These are phyloP conservation scores for Camellia granthamiana DNA, from an alignment of 148 eudicot species.

Conservation along the genomic window DNA sequence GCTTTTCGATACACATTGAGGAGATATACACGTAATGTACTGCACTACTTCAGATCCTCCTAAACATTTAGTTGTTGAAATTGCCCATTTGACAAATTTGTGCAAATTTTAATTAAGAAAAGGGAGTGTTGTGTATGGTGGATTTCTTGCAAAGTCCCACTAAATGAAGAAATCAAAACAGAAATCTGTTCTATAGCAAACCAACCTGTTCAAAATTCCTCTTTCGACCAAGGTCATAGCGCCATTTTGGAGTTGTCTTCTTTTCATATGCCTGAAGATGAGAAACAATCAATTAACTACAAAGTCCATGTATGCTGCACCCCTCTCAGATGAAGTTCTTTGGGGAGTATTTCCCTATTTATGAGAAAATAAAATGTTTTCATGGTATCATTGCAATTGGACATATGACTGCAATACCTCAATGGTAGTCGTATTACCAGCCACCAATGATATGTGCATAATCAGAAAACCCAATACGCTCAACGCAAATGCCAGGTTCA, in stretches of 20 bases:
- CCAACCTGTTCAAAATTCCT: conserved; percentile 93
- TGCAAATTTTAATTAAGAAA: neutral
- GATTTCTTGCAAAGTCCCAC: neutral
- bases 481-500: conserved; percentile 90
- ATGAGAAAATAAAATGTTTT: neutral
- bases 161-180: neutral
- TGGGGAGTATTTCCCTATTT: neutral
- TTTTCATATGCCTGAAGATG: conserved; percentile 84
- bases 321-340: neutral
- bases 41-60: neutral
- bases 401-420: conserved; percentile 50
- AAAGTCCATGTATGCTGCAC: neutral
- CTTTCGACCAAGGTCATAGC: conserved; percentile 89
- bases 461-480: conserved; percentile 90
- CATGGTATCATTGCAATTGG: neutral
- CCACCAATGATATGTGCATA: conserved; percentile 93
- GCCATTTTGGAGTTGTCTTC: conserved; percentile 87
- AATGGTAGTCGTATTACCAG: conserved; percentile 84
- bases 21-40: too few species aligned
- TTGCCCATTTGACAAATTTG: neutral
- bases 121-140: neutral
- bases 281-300: conserved; percentile 9
- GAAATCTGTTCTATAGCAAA: neutral
- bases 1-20: neutral
- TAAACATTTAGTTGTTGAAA: neutral